phyloP scores from a whole-genome alignment of 2,329 filamentous ascomycete species.

The Xylariaceae sp. region DNA sequence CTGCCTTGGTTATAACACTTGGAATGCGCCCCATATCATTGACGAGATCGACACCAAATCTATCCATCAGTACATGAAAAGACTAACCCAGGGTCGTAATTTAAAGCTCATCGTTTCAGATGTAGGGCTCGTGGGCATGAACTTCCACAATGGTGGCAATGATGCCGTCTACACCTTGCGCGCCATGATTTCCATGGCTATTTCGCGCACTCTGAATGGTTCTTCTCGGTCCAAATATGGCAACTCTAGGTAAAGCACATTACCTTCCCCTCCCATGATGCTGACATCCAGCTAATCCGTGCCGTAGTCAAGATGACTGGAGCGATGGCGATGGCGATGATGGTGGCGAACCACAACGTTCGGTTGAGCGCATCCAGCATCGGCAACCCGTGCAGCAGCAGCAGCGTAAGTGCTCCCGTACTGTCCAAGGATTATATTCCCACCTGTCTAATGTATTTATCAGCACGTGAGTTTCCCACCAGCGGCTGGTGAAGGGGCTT shows the following conservation, averaged over 20 bases:
- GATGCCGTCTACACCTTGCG: slow-evolving; percentile 78
- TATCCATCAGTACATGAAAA: slow-evolving; percentile 62
- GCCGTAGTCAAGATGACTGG: slow-evolving; percentile 22
- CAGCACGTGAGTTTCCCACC: too few relatives aligned
- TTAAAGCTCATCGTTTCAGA: slow-evolving; percentile 59
- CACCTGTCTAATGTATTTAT: too few relatives aligned
- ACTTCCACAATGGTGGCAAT: slow-evolving; percentile 85
- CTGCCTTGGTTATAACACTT: slow-evolving; percentile 57
- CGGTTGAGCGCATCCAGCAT: slow-evolving; percentile 5
- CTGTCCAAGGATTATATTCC: too few relatives aligned
- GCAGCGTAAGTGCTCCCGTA: too few relatives aligned
- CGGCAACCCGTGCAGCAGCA: not conserved
- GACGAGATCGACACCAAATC: slow-evolving; percentile 69
- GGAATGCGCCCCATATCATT: slow-evolving; percentile 48
- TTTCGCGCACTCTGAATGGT: slow-evolving; percentile 22
- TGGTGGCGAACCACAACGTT: slow-evolving; percentile 19
- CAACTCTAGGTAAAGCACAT: too few relatives aligned
- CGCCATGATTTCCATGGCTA: slow-evolving; percentile 63
- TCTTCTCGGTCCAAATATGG: not conserved
- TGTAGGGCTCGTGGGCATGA: slow-evolving; percentile 47
- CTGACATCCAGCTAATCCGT: slow-evolving; percentile 4
- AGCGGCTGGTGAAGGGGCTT: too few relatives aligned
- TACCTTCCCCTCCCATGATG: too few relatives aligned
- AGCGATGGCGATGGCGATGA: slow-evolving; percentile 28
- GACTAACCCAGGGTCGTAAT: slow-evolving; percentile 47